Conservation (phyloP, 176 grass and related monocot species). For the Raddia guianensis region DNA sequence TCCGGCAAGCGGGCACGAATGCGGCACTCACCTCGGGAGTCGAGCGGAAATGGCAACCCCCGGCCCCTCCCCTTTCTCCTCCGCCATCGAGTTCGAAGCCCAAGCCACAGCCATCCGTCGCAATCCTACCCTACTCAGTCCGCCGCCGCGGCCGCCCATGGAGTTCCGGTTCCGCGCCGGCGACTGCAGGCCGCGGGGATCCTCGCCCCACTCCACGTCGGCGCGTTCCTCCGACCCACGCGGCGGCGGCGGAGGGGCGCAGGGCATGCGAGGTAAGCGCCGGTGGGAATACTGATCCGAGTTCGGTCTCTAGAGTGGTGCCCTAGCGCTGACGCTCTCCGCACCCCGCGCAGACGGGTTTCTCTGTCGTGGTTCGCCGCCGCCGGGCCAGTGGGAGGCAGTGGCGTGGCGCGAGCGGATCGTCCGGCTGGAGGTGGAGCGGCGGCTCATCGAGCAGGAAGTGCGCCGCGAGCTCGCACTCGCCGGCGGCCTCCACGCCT, state of each 20-base stretch:
- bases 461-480: conserved; percentile 37
- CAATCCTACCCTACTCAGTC: not conserved
- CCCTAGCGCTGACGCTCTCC: not conserved
- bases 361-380: not conserved
- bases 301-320: not conserved
- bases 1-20: too few relatives aligned
- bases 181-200: not conserved
- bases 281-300: not conserved
- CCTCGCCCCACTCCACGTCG: not conserved
- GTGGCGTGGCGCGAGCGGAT: conserved; percentile 26
- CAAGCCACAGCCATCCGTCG: not conserved
- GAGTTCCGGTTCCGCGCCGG: conserved; percentile 55
- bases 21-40: not conserved
- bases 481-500: conserved; percentile 23
- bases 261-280: conserved; percentile 39
- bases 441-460: conserved; percentile 7
- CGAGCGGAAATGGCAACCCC: not conserved
- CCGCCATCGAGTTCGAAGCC: not conserved
- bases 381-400: conserved; percentile 9
- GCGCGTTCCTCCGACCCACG: not conserved
- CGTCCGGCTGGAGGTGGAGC: conserved; percentile 39
- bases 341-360: conserved; percentile 12
- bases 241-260: not conserved
- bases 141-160: conserved; percentile 16
- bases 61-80: not conserved